phyloP scores from a whole-genome alignment of 108 stramenopile genomes.

The Nannochloropsis oceanica region DNA sequence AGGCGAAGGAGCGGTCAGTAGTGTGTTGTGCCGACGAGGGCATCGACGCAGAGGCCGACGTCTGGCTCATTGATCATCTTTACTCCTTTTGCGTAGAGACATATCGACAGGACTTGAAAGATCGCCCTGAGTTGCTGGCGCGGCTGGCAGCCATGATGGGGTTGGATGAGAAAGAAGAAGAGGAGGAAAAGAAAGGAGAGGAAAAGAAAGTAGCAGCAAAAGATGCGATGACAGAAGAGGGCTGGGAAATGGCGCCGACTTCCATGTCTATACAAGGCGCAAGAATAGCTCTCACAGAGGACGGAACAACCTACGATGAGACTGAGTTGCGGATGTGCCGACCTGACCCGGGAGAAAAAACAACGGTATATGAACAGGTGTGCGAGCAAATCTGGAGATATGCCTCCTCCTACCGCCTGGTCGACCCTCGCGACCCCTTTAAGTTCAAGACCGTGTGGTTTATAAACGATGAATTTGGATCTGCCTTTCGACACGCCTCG shows the following conservation, averaged over 20 bases:
- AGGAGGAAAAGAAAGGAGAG: background rate
- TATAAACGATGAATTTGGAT: background rate
- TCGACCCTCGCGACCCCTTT: background rate
- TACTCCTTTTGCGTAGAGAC: background rate
- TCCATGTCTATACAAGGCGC: background rate
- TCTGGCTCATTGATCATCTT: background rate
- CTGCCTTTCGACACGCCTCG: background rate
- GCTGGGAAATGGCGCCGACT: background rate
- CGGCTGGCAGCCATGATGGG: background rate
- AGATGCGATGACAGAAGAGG: background rate
- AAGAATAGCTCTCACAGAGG: too few species aligned
- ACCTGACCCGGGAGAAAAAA: background rate
- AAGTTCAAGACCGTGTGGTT: background rate
- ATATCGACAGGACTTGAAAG: background rate
- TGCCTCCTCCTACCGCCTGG: background rate
- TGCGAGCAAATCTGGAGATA: background rate
- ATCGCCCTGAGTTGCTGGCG: background rate
- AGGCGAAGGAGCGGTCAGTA: background rate
- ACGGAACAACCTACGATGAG: background rate
- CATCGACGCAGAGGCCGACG: background rate
- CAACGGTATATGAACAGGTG: background rate
- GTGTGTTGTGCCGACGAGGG: background rate
- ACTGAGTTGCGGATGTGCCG: background rate
- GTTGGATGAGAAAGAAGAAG: background rate
- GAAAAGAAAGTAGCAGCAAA: background rate